Conservation (phyloP, 768 basidiomycete species). For the Antrodiella citrinella region DNA sequence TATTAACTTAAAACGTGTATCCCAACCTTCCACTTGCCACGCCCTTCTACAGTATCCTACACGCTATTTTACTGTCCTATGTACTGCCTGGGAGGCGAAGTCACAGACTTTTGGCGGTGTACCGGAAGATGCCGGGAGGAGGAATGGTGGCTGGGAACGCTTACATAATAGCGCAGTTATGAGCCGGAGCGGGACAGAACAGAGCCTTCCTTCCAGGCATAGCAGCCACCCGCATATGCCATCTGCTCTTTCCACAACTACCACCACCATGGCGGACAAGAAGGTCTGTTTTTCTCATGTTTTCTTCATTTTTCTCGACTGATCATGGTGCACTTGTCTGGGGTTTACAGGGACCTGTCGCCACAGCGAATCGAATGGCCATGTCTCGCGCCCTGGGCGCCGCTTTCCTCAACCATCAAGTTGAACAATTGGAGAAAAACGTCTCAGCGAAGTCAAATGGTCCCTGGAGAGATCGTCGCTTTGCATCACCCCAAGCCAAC, state of each 20-base stretch:
- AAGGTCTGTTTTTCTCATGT: conserved; percentile 2
- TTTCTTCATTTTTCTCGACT: background rate
- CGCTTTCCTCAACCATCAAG: conserved; percentile 81
- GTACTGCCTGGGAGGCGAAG: no score
- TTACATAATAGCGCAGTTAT: background rate
- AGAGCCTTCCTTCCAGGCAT: background rate
- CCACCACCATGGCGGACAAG: conserved; percentile 10
- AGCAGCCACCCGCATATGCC: background rate
- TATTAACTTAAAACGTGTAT: no score
- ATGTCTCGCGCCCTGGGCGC: conserved; percentile 86
- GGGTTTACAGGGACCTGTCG: conserved; percentile 9
- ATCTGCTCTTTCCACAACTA: conserved; percentile 4
- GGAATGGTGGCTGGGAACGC: background rate
- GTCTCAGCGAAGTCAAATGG: conserved; percentile 42
- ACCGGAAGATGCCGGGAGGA: background rate
- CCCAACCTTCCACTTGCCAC: no score
- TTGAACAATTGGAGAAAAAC: conserved; percentile 79
- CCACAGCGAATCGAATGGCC: conserved; percentile 48
- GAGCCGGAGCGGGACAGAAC: background rate
- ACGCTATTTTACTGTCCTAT: no score
- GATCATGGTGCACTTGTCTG: no score
- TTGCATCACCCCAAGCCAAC: conserved; percentile 7
- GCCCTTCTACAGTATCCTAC: no score
- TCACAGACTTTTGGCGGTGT: no score
- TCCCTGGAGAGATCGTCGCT: conserved; percentile 48